phyloP scores from a whole-genome alignment of 352 stramenopile species.

The Phytophthora melonis region DNA sequence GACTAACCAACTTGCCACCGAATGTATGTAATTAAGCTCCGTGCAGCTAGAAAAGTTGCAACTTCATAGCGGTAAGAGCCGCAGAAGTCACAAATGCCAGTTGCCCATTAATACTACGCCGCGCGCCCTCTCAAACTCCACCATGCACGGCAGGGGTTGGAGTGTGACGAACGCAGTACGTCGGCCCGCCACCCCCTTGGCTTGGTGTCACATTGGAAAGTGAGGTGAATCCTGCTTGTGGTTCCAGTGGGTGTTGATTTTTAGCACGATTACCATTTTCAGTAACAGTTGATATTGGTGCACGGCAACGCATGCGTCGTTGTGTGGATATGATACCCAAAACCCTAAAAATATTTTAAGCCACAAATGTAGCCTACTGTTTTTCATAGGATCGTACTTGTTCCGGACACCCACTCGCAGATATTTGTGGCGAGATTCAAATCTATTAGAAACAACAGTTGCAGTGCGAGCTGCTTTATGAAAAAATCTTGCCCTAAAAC shows the following conservation, averaged over 20 bases:
- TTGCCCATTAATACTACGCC: constrained; percentile 21
- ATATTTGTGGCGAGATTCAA: neutral
- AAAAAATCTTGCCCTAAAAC: neutral
- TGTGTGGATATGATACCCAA: neutral
- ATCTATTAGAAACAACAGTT: neutral
- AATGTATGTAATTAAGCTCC: constrained; percentile 1
- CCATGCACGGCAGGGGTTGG: too few species aligned
- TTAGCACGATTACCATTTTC: neutral
- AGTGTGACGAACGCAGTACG: too few species aligned
- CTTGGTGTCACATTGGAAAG: too few species aligned
- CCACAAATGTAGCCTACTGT: neutral
- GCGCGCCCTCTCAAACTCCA: constrained; percentile 15
- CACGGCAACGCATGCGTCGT: neutral
- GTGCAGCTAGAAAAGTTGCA: constrained; percentile 24
- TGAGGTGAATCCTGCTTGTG: neutral
- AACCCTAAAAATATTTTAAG: neutral
- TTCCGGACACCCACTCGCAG: neutral
- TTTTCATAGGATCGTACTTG: constrained; percentile 1
- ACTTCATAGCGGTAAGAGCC: constrained; percentile 16
- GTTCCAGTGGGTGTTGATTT: neutral
- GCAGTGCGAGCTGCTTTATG: neutral
- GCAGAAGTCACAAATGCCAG: constrained; percentile 19
- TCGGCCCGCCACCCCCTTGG: too few species aligned
- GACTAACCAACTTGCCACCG: constrained; percentile 17
- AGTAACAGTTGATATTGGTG: neutral